These are phyloP conservation scores for Rhizoclosmatium hyalinum DNA, from an alignment of 371 early-diverging fungal species.

Conservation along the genomic window DNA sequence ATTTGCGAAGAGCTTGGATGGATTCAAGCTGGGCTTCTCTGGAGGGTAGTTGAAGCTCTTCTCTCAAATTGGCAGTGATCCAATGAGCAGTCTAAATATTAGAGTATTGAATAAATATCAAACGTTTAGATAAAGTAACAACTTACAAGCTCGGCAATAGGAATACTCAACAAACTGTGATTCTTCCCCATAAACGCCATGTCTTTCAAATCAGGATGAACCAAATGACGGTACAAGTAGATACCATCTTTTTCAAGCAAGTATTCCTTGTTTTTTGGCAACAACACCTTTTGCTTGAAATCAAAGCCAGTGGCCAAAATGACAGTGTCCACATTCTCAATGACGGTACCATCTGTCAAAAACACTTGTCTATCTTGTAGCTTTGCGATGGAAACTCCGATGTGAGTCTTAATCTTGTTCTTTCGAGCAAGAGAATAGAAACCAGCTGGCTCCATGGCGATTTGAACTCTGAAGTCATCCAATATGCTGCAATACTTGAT, in stretches of 20 bases:
- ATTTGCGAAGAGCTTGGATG: neutral
- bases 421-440: no score
- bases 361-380: neutral
- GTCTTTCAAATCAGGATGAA: constrained; percentile 16
- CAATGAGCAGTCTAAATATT: neutral
- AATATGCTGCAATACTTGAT: no score
- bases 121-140: neutral
- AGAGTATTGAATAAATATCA: no score
- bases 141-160: neutral
- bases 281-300: neutral
- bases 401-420: no score
- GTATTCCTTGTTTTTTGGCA: neutral
- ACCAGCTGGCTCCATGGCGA: no score
- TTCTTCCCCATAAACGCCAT: constrained; percentile 15
- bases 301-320: constrained; percentile 14
- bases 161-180: neutral
- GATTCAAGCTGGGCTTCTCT: neutral
- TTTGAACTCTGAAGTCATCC: no score
- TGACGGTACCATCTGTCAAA: neutral
- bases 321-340: constrained; percentile 18
- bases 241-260: neutral
- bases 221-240: constrained; percentile 1
- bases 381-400: neutral
- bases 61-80: neutral
- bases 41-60: constrained; percentile 2